Conservation (phyloP, 768 basidiomycete species). For the Holtermannia corniformis region DNA sequence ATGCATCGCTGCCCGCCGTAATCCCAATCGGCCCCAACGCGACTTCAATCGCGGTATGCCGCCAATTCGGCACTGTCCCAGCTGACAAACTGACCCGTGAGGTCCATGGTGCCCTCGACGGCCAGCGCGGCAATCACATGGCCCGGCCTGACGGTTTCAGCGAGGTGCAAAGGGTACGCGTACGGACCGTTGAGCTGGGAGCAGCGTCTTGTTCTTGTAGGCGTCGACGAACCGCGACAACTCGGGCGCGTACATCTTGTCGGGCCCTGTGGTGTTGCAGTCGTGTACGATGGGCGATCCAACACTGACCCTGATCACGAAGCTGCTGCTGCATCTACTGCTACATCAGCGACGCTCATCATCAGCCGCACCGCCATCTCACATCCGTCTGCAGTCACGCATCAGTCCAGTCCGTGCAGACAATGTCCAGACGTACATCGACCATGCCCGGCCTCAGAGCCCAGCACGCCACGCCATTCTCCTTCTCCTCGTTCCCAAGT, state of each 20-base stretch:
- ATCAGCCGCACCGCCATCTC: conserved; percentile 3
- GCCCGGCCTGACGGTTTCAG: conserved; percentile 25
- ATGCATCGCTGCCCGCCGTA: no score
- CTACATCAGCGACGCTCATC: conserved; percentile 49
- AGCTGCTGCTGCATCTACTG: conserved; percentile 42
- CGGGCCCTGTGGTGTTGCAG: conserved; percentile 14
- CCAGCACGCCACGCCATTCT: conserved; percentile 52
- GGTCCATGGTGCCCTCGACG: conserved; percentile 52
- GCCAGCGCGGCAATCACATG: conserved; percentile 61
- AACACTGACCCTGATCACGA: conserved; percentile 20
- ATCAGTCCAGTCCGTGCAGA: background rate
- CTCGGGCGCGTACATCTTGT: conserved; percentile 51
- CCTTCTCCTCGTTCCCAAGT: conserved; percentile 71
- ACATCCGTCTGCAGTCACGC: background rate
- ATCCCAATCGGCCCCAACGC: no score
- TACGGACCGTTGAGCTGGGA: conserved; percentile 66
- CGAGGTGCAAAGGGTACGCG: background rate
- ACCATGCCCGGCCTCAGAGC: conserved; percentile 83
- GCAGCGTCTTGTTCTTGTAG: conserved; percentile 58
- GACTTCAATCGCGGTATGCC: background rate
- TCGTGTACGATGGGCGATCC: background rate
- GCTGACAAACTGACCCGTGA: conserved; percentile 68
- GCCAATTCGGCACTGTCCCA: conserved; percentile 58
- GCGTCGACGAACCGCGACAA: conserved; percentile 53
- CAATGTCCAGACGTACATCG: conserved; percentile 43